Conservation (phyloP, 805 yeast species). For the Cyberlindnera sargentensis region DNA sequence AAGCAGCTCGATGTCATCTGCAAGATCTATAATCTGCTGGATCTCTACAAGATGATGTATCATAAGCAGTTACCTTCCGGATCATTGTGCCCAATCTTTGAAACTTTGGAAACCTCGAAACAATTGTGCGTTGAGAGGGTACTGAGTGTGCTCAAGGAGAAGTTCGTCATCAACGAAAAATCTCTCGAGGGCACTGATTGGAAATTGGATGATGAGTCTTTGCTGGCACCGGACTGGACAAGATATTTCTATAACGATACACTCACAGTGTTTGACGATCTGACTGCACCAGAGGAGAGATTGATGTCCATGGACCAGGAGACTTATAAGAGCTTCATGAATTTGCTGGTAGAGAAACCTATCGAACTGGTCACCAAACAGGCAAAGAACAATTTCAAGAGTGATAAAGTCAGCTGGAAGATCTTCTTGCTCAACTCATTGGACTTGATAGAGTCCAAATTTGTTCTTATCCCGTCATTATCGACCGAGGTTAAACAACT, state of each 20-base stretch:
- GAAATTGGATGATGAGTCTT: slow-evolving; percentile 39
- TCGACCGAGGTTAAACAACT: slow-evolving; percentile 28
- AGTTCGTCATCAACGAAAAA: slow-evolving; percentile 20
- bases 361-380: slow-evolving; percentile 24
- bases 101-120: slow-evolving; percentile 27
- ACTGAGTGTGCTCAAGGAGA: slow-evolving; percentile 32
- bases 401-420: slow-evolving; percentile 16
- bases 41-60: slow-evolving; percentile 66
- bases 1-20: slow-evolving; percentile 46
- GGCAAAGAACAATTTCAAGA: slow-evolving; percentile 20
- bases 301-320: slow-evolving; percentile 35
- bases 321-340: slow-evolving; percentile 30
- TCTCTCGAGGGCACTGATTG: slow-evolving; percentile 23
- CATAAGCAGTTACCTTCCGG: slow-evolving; percentile 19
- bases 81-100: slow-evolving; percentile 18
- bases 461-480: slow-evolving; percentile 38
- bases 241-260: slow-evolving; percentile 56
- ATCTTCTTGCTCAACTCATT: slow-evolving; percentile 51
- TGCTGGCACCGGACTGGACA: slow-evolving; percentile 82
- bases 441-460: slow-evolving; percentile 50
- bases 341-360: slow-evolving; percentile 37
- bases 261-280: slow-evolving; percentile 37
- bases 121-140: slow-evolving; percentile 32
- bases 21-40: slow-evolving; percentile 55
- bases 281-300: slow-evolving; percentile 3